These are phyloP conservation scores for Stentor roeselii DNA, from an alignment of 73 alveolate genomes.

Conservation along the genomic window DNA sequence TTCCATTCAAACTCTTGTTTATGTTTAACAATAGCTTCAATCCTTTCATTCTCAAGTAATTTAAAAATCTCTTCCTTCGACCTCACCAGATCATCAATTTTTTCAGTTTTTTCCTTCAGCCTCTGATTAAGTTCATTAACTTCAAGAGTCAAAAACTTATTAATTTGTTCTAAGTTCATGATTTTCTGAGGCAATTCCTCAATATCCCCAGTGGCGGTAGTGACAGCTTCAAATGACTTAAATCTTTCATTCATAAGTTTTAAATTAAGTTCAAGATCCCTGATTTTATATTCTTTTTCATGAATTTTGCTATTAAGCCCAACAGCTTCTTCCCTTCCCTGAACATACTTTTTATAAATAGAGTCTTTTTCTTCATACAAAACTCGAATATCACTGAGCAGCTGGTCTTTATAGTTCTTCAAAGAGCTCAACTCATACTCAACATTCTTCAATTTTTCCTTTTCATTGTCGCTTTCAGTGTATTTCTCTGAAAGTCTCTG, in stretches of 20 bases:
- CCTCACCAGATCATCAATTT: background rate
- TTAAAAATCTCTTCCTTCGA: background rate
- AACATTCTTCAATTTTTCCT: background rate
- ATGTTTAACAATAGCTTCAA: background rate
- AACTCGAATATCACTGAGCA: background rate
- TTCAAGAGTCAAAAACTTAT: background rate
- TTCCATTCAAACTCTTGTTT: background rate
- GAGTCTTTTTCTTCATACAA: slow-evolving; percentile 10
- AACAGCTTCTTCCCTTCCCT: slow-evolving; percentile 8
- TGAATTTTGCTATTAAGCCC: background rate
- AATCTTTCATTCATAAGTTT: background rate
- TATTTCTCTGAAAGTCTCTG: background rate
- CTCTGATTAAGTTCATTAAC: background rate
- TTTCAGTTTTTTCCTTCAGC: background rate
- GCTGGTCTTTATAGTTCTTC: background rate
- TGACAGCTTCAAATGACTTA: background rate
- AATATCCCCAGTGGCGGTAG: background rate
- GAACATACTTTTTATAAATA: background rate
- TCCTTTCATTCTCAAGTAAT: background rate
- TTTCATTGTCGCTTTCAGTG: background rate
- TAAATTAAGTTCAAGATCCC: background rate
- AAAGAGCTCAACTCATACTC: background rate
- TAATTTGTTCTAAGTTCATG: background rate
- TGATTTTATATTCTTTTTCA: background rate
- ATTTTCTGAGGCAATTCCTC: background rate